A percentile compares a stretch with the other conserved stretches of the same genome.
phyloP scores from a whole-genome alignment of 352 stramenopile genomes.

The Globisporangium yorkense region DNA sequence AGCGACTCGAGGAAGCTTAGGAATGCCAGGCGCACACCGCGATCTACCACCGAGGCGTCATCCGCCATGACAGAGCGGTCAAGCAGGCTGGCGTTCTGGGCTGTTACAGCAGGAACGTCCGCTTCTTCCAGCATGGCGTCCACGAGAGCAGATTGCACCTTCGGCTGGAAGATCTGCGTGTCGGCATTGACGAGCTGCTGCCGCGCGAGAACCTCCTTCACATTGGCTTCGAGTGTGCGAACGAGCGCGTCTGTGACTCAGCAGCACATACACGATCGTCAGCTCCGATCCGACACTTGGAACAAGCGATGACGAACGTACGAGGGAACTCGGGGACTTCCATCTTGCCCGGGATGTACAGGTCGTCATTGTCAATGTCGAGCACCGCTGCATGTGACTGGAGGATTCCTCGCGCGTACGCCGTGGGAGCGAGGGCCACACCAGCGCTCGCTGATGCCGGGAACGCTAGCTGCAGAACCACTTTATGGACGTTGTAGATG shows the following conservation, averaged over 20 bases:
- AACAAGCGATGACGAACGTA: constrained; percentile 15
- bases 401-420: constrained; percentile 41
- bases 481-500: constrained; percentile 62
- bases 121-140: constrained; percentile 19
- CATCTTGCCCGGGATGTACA: constrained; percentile 56
- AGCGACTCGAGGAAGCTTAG: constrained; percentile 54
- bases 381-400: constrained; percentile 46
- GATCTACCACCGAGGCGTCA: constrained; percentile 8
- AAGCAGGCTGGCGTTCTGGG: background rate
- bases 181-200: constrained; percentile 36
- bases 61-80: no score
- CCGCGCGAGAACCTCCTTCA: constrained; percentile 35
- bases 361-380: constrained; percentile 63
- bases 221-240: constrained; percentile 35
- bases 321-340: constrained; percentile 66
- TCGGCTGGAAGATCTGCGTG: constrained; percentile 36
- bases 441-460: constrained; percentile 6
- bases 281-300: background rate
- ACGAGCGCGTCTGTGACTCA: constrained; percentile 37
- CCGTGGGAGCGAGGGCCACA: background rate
- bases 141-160: constrained; percentile 20
- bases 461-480: constrained; percentile 30
- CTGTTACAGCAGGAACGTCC: background rate
- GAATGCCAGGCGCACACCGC: constrained; percentile 34
- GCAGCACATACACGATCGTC: background rate